Evolutionary conservation across 495 filamentous ascomycete species (phyloP).

Genomic region (Aspergillus heteromorphus): DNA sequence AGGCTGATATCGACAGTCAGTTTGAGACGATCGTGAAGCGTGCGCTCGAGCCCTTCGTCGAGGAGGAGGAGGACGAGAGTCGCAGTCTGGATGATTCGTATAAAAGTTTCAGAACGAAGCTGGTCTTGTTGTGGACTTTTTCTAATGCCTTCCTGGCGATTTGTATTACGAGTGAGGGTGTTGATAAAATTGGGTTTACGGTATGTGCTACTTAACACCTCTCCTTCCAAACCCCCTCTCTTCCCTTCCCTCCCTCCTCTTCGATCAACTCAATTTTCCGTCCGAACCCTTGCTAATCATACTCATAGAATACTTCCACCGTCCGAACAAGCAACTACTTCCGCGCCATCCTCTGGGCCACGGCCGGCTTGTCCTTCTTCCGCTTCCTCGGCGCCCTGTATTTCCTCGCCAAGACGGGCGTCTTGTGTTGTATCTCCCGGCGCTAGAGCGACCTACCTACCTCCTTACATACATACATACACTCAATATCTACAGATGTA

Average conservation of each 20-base stretch:
- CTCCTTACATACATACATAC: no score
- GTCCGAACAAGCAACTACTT: conserved; percentile 83
- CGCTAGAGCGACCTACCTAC: no score
- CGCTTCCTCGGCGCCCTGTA: conserved; percentile 85
- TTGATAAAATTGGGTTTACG: conserved; percentile 29
- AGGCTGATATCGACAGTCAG: conserved; percentile 88
- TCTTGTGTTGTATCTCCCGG: conserved; percentile 84
- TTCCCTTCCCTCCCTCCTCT: not conserved
- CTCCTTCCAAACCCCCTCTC: no score
- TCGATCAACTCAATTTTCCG: not conserved
- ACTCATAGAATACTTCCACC: conserved; percentile 41
- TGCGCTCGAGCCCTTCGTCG: conserved; percentile 56
- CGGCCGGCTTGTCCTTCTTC: conserved; percentile 72
- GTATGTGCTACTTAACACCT: no score
- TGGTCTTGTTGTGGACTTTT: conserved; percentile 82
- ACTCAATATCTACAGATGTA: no score
- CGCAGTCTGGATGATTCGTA: conserved; percentile 86
- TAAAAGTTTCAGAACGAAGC: conserved; percentile 86
- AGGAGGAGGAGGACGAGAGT: conserved; percentile 44
- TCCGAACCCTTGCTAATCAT: conserved; percentile 2
- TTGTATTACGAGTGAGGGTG: conserved; percentile 72
- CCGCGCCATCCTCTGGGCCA: conserved; percentile 81
- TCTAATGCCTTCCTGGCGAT: conserved; percentile 75
- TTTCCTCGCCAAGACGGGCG: conserved; percentile 84
- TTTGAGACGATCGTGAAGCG: conserved; percentile 89